Conservation (phyloP, 73 alveolate genomes). For the Tetrahymena thermophila region DNA sequence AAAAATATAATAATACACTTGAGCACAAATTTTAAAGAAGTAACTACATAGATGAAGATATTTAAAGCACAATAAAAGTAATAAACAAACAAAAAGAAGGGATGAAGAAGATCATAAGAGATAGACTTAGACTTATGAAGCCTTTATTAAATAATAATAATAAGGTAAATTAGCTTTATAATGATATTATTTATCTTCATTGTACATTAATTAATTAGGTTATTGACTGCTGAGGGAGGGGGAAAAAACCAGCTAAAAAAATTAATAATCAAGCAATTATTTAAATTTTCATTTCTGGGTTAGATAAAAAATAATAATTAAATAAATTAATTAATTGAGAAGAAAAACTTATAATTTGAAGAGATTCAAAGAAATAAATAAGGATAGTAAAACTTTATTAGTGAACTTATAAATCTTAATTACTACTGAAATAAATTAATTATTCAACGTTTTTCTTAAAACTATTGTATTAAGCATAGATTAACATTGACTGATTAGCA, state of each 20-base stretch:
- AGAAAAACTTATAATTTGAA: too few species aligned
- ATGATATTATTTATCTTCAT: background rate
- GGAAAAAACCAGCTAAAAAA: background rate
- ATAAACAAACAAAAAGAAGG: background rate
- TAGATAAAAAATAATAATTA: too few species aligned
- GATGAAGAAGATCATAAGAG: background rate
- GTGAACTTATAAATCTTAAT: background rate
- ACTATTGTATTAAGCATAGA: background rate
- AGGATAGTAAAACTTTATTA: background rate
- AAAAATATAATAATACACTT: too few species aligned
- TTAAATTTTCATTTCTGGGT: too few species aligned
- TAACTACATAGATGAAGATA: too few species aligned
- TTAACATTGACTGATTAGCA: background rate
- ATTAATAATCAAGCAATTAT: too few species aligned
- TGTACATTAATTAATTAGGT: too few species aligned
- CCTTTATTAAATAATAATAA: too few species aligned
- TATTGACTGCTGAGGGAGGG: background rate
- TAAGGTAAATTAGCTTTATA: background rate
- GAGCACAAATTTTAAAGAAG: too few species aligned
- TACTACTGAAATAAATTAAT: too few species aligned
- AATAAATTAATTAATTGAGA: background rate
- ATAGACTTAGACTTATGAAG: background rate
- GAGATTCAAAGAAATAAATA: background rate
- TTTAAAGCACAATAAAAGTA: too few species aligned
- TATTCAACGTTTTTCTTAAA: background rate